Conservation (phyloP, 371 early-diverging fungal genomes). For the Mortierella sp. region DNA sequence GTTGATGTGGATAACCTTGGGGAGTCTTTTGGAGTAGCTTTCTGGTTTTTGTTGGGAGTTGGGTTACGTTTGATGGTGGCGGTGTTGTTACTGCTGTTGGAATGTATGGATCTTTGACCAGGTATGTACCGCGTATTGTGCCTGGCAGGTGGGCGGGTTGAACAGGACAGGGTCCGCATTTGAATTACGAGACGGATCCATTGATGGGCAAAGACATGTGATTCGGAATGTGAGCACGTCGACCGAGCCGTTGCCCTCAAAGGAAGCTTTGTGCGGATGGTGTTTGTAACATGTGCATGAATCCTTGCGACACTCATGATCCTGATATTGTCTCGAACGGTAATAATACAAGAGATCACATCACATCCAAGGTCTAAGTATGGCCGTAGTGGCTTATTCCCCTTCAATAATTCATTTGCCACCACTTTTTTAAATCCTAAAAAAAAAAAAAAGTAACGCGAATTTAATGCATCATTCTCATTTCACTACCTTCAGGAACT, state of each 20-base stretch:
- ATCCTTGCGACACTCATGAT: constrained; percentile 44
- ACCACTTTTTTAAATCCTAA: constrained; percentile 14
- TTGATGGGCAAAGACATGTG: constrained; percentile 11
- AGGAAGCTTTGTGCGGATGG: background rate
- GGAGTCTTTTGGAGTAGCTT: background rate
- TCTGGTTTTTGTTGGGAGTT: background rate
- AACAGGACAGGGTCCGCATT: background rate
- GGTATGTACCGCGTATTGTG: background rate
- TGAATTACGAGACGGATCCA: constrained; percentile 12
- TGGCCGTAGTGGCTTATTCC: constrained; percentile 19
- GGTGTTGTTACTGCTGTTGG: background rate
- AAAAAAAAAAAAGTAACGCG: too few relatives aligned
- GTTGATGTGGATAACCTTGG: background rate
- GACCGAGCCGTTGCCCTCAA: background rate
- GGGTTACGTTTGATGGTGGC: background rate
- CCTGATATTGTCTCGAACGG: background rate
- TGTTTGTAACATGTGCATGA: constrained; percentile 6
- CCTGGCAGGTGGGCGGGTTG: background rate
- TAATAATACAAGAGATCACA: background rate
- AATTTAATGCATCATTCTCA: background rate
- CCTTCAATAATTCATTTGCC: constrained; percentile 10
- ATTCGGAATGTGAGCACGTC: constrained; percentile 1
- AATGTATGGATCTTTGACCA: constrained; percentile 11
- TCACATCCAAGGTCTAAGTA: background rate
- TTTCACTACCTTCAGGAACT: background rate